phyloP scores from a whole-genome alignment of 176 grass and related monocot species.

The Pontederia crassipes region DNA sequence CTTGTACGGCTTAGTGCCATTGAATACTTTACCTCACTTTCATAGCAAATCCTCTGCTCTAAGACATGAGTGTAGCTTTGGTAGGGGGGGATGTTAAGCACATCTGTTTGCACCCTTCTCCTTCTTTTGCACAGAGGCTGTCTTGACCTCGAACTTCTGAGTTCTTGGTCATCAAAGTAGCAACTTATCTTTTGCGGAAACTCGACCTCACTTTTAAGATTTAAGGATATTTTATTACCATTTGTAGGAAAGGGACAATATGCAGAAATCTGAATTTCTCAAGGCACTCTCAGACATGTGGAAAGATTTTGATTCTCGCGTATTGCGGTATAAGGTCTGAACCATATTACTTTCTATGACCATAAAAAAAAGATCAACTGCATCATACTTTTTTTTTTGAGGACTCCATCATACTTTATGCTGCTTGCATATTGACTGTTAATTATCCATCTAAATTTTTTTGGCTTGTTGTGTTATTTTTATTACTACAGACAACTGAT shows the following conservation, averaged over 20 bases:
- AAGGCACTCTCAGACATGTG: slow-evolving; percentile 98
- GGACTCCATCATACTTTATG: not conserved
- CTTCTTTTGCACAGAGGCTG: too few relatives aligned
- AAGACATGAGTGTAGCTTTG: too few relatives aligned
- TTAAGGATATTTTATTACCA: not conserved
- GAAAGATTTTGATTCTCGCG: slow-evolving; percentile 95
- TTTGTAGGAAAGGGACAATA: slow-evolving; percentile 97
- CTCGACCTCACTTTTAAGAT: not conserved
- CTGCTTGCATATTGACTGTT: not conserved
- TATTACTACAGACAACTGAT: too few relatives aligned
- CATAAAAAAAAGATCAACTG: slow-evolving; percentile 7
- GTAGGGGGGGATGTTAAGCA: too few relatives aligned
- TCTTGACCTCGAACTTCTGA: too few relatives aligned
- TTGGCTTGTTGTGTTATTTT: too few relatives aligned
- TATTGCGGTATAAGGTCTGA: slow-evolving; percentile 90
- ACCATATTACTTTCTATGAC: slow-evolving; percentile 17
- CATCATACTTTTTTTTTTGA: not conserved
- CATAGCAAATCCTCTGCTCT: not conserved
- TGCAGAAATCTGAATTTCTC: slow-evolving; percentile 99
- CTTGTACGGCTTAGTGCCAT: slow-evolving; percentile 49
- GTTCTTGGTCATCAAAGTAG: too few relatives aligned
- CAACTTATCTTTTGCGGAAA: too few relatives aligned
- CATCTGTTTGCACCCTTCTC: too few relatives aligned
- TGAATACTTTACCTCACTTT: slow-evolving; percentile 12
- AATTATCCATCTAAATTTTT: too few relatives aligned